Evolutionary conservation across 768 basidiomycete genomes (phyloP), one percentile per base, ranked within the genome.

Genomic region (Boletus fagicola): DNA sequence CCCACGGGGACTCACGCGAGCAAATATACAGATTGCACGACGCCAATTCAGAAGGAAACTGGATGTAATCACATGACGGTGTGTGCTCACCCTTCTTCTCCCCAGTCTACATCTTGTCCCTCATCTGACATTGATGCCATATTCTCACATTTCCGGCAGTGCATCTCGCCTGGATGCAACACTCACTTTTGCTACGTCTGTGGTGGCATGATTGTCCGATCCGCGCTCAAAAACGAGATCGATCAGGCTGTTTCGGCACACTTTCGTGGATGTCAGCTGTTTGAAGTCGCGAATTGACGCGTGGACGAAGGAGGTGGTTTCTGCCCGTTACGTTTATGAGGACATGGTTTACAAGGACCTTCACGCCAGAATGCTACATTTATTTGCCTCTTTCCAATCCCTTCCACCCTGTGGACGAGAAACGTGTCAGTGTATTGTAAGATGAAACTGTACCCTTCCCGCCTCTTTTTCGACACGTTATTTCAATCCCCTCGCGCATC

Each of bases 21-120:
- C 18, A 30, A 20, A 24, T 26, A n/a, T 35, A 9, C 57, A 79
- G 79, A 75, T 38, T 81, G 80, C 60, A 68, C 61, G 50, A 80
- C 82, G 12, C 78, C 82, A 3, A 78, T 82, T n/a, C 77, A 74
- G 52, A 85, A 82, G 61, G 73, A 74, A 7, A 68, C 68, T 11
- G 84, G 84, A 2, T 85, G 84, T 54, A 79, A 83, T 54, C 83
- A 85, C 66, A 85, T 85, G 79, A 75, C 77, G 57, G 83, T 83
- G 26, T 61, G 51, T 51, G 20, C 33, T 28, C 33, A 7, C 24
- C 31, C 35, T 48, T 13, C 22, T 12, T 51, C 24, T 7, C 12
- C 36, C 4, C 28, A 4, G 18, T n/a, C 12, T 15, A n/a, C n/a
- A 28, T 15, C 47, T 20, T 20, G 38, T 10, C 38, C 38, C 12